Base-by-base conservation (phyloP, 805 yeast genomes). In the Wickerhamiella alocasiicola region DNA sequence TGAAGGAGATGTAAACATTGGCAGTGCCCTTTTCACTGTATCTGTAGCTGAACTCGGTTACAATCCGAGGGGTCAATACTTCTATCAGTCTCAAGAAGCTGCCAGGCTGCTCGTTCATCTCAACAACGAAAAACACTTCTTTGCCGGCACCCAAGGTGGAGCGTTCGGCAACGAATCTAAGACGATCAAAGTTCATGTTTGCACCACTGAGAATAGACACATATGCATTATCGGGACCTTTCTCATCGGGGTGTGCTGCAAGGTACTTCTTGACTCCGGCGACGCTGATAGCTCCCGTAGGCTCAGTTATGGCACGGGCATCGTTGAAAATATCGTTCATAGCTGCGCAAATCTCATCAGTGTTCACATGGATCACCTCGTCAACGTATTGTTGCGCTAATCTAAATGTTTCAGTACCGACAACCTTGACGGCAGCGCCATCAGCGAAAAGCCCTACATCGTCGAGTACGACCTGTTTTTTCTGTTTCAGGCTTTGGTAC, bases 71-170 rank as follows among this genome's bases (percentile, higher is more conserved):
- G 47, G 78, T 77, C 33, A 91, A 76, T 32, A 82, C 68, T 28
- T 69, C 67, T 54, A 84, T 94, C 46, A 91, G 68, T 49, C 74
- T 72, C 41, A 72, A 69, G 63, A 91, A 91, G 42, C 93, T 81
- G 21, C 97, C 98, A 15, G 96, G 95, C 33, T 67, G 63, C 59
- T 91, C 98, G 18, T 97, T 96, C 48, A 91, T 84, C 32, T 84
- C 78, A 13, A 87, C 84, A 35, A 81, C 74, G 68, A 91, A 68
- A 54, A 93, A 88, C 5, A 84, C 94, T 65, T 91, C 99, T 51
- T 79, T 82, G 42, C 97, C 98, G 59, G 88, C 97, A 63, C 98
- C 99, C n/a, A 91, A 70, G 39, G 83, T 93, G 11, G 98, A 96
- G 62, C 99, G 78, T 62, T 91, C 99, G 44, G 94, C 75, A 16